Evolutionary conservation across 176 grass and related monocot species (phyloP).

Genomic region (Triticum monococcum): DNA sequence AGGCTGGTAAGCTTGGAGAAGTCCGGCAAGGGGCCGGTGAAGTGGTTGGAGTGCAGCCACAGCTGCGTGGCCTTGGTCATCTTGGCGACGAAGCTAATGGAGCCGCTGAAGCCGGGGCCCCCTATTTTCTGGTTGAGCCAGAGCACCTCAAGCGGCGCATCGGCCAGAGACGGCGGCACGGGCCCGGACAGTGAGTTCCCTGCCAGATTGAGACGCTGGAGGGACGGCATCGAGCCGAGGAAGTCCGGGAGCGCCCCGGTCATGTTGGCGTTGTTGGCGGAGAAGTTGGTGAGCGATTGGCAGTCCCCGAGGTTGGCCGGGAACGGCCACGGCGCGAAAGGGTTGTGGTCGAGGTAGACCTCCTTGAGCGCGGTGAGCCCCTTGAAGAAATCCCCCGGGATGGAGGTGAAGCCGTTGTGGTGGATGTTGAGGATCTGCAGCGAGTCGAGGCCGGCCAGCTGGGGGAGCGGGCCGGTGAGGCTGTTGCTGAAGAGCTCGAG

Average conservation of each 20-base stretch:
- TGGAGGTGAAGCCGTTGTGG: slow-evolving; percentile 48
- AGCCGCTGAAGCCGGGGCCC: slow-evolving; percentile 5
- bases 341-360: slow-evolving; percentile 65
- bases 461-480: slow-evolving; percentile 55
- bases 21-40: slow-evolving; percentile 71
- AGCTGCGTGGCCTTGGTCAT: slow-evolving; percentile 43
- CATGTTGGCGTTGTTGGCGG: slow-evolving; percentile 57
- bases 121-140: slow-evolving; percentile 52
- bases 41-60: slow-evolving; percentile 79
- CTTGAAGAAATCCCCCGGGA: slow-evolving; percentile 62
- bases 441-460: slow-evolving; percentile 40
- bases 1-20: slow-evolving; percentile 43
- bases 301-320: slow-evolving; percentile 31
- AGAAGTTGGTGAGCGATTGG: slow-evolving; percentile 54
- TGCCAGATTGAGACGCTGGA: slow-evolving; percentile 47
- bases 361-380: slow-evolving; percentile 43
- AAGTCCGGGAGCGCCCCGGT: slow-evolving; percentile 53
- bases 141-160: slow-evolving; percentile 26
- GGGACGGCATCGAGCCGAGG: slow-evolving; percentile 36
- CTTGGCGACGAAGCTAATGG: slow-evolving; percentile 56
- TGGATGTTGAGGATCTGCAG: slow-evolving; percentile 54
- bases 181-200: slow-evolving; percentile 51
- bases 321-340: slow-evolving; percentile 50
- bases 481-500: slow-evolving; percentile 62
- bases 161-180: slow-evolving; percentile 46